phyloP scores from a whole-genome alignment of 441 rosid species.

The Omphalea diandra region DNA sequence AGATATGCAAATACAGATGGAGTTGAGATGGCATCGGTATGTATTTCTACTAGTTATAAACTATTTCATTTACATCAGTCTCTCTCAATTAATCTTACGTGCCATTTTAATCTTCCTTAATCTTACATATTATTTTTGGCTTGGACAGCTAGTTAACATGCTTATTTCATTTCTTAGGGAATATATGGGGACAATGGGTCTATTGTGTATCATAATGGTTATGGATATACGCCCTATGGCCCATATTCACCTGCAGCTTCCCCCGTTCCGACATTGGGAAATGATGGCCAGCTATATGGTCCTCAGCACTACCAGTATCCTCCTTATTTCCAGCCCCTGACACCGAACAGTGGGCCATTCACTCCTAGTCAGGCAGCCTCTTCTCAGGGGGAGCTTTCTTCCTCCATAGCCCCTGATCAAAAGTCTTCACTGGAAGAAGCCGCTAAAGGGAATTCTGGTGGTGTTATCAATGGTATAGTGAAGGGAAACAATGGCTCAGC shows the following conservation, averaged over 20 bases:
- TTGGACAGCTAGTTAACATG: neutral
- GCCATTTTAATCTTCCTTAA: no score
- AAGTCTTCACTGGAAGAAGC: constrained; percentile 50
- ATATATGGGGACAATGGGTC: constrained; percentile 54
- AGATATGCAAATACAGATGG: constrained; percentile 44
- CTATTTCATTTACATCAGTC: no score
- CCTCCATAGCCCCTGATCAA: constrained; percentile 46
- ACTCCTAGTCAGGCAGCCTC: no score
- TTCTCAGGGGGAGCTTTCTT: neutral
- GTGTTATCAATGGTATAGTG: constrained; percentile 18
- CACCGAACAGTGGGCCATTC: no score
- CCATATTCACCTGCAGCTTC: constrained; percentile 56
- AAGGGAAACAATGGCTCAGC: constrained; percentile 60
- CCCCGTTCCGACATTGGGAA: constrained; percentile 56
- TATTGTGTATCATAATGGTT: constrained; percentile 52
- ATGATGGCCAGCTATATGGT: constrained; percentile 61
- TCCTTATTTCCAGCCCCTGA: constrained; percentile 51
- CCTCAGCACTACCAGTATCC: constrained; percentile 79
- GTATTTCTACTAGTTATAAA: no score
- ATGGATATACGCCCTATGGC: constrained; percentile 53
- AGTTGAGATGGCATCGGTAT: constrained; percentile 41
- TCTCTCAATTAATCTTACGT: no score
- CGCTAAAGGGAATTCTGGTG: constrained; percentile 43
- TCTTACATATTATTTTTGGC: no score
- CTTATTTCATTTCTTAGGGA: constrained; percentile 40